Evolutionary conservation across 129 eudicot genomes (phyloP).

Genomic region (Apium graveolens): DNA sequence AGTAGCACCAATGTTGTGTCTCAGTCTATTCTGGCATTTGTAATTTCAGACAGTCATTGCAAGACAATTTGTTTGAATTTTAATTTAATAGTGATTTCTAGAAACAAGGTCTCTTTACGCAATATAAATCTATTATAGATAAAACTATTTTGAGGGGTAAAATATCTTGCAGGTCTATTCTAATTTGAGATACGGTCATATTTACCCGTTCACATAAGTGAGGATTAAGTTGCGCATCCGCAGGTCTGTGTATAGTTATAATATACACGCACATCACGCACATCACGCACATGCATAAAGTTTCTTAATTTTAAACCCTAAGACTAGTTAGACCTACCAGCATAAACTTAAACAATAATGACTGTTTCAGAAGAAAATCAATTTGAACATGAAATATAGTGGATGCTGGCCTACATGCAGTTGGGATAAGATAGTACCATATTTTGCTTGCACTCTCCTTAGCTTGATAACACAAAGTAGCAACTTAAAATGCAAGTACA

Average conservation of each 20-base stretch:
- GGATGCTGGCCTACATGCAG: background rate
- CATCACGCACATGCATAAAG: conserved; percentile 14
- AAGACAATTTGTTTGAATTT: background rate
- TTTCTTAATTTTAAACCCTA: background rate
- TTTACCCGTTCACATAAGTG: background rate
- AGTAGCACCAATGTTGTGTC: background rate
- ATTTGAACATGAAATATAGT: background rate
- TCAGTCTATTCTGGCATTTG: background rate
- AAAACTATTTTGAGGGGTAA: background rate
- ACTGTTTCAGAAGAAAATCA: background rate
- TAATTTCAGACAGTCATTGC: background rate
- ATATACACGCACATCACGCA: too few relatives aligned
- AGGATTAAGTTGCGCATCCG: too few relatives aligned
- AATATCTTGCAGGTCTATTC: background rate
- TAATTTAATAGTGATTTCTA: background rate
- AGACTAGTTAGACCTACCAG: background rate
- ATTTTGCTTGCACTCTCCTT: background rate
- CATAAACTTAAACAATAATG: background rate
- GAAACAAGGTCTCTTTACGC: background rate
- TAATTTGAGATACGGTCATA: background rate
- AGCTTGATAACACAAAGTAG: background rate
- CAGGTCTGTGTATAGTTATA: too few relatives aligned
- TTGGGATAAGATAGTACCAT: background rate
- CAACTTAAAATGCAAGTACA: background rate
- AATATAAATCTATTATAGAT: background rate